Evolutionary conservation across 139 green algal species (phyloP).

Genomic region (Volvox reticuliferus): DNA sequence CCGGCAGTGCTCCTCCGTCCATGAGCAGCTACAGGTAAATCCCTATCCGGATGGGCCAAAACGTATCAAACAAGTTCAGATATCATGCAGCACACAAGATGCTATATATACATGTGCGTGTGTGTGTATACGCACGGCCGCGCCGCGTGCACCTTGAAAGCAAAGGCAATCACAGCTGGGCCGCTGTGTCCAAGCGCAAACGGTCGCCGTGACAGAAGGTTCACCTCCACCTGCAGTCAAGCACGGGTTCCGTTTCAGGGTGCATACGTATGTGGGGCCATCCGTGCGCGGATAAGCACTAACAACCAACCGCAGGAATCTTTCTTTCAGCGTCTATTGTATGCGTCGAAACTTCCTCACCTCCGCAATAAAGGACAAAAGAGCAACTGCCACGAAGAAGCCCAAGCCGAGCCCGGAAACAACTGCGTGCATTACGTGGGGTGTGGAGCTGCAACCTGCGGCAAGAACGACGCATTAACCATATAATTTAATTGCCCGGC

Average conservation of each 20-base stretch:
- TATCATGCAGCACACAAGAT: too few species aligned
- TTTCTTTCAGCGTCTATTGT: too few species aligned
- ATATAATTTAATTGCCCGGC: not conserved
- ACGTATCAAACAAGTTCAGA: too few species aligned
- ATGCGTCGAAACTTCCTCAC: too few species aligned
- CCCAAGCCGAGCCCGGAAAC: not conserved
- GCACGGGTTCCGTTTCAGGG: not conserved
- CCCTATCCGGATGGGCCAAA: too few species aligned
- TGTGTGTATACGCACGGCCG: too few species aligned
- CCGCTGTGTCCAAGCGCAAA: slow-evolving; percentile 35
- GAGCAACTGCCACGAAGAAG: slow-evolving; percentile 21
- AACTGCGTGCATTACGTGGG: slow-evolving; percentile 11
- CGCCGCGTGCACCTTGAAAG: slow-evolving; percentile 14
- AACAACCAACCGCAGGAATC: too few species aligned
- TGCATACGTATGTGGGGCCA: not conserved
- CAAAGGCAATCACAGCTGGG: not conserved
- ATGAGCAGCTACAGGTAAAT: too few species aligned
- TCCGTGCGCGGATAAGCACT: too few species aligned
- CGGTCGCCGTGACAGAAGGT: not conserved
- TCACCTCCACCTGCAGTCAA: slow-evolving; percentile 28
- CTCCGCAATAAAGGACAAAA: slow-evolving; percentile 31
- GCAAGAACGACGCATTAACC: not conserved
- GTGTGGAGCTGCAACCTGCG: slow-evolving; percentile 1
- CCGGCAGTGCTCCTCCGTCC: too few species aligned
- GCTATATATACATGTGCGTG: too few species aligned